Conservation (phyloP, 148 eudicot genomes). For the Vaccinium myrtillus region DNA sequence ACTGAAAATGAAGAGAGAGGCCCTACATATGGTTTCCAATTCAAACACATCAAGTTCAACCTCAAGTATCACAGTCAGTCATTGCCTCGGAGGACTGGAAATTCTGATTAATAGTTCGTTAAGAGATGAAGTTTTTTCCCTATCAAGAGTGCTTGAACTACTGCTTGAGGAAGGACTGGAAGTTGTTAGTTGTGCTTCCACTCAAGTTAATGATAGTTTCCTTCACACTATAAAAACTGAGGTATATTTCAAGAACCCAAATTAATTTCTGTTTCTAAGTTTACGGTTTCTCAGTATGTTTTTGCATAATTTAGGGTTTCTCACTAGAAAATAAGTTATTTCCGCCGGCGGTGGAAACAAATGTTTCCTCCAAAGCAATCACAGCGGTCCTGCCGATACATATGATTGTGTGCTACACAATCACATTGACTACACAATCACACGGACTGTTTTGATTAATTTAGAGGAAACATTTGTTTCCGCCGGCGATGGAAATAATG, state of each 20-base stretch:
- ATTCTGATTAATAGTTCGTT: conserved; percentile 22
- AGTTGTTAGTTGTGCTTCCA: conserved; percentile 44
- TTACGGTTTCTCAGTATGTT: background rate
- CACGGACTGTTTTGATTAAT: no score
- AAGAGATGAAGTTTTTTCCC: conserved; percentile 26
- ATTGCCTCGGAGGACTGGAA: conserved; percentile 18
- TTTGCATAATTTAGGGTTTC: background rate
- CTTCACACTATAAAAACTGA: conserved; percentile 41
- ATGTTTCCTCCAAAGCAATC: no score
- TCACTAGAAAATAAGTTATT: no score
- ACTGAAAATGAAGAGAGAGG: conserved; percentile 37
- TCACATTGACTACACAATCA: no score
- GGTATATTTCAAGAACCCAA: conserved; percentile 28
- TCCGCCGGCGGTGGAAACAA: no score
- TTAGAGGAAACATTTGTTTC: no score
- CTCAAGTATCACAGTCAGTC: conserved; percentile 7
- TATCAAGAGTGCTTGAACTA: conserved; percentile 40
- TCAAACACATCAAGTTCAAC: background rate
- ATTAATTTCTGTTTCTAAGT: background rate
- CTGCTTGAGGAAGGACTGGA: conserved; percentile 34
- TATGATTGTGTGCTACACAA: no score
- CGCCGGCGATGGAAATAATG: no score
- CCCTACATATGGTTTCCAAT: conserved; percentile 22
- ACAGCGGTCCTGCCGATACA: no score
- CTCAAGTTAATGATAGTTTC: conserved; percentile 29